Evolutionary conservation across 108 stramenopile genomes (phyloP), one percentile per base, ranked within the genome.

Genomic region (Pelagomonas calceolata): DNA sequence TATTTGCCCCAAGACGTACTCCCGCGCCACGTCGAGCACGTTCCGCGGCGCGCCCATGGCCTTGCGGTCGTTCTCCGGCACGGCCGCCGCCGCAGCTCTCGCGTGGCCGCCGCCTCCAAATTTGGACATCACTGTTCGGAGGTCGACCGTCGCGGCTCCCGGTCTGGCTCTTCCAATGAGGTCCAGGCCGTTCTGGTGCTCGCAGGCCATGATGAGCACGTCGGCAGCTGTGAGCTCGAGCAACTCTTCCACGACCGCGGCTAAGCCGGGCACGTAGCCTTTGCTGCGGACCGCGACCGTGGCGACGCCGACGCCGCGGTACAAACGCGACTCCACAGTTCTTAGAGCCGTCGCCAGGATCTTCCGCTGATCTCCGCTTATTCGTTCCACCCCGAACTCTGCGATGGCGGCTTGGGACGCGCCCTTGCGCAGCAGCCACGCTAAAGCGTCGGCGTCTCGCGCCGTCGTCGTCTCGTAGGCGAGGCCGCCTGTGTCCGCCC

Each of bases 381-480:
- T 77, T 9, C 87, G 82, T 29, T 76, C 70, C 65, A 72, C 75
- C 43, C 75, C 70, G 60, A 76, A 77, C 78, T 95, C 94, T 16
- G 94, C 92, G 77, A 95, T 92, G 18, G 92, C 94, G 31, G 87
- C 76, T 75, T 95, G 94, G 78, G 88, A 90, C 30, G 80, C 78
- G n/a, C 94, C 94, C 76, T 86, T 83, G 51, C 83, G 81, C 92
- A 95, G 90, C 34, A 88, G 80, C 94, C 94, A 95, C 30, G 90
- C 91, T 39, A 95, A 73, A 32, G 93, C 91, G 44, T 44, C 72
- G 15, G 90, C 94, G 72, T 95, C 94, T 71, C 92, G 87, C 51
- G 91, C 83, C 30, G 94, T 93, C 68, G 94, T 92, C 21, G 90
- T 90, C 81, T 95, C 94, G 76, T 86, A 95, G 70, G 90, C 86